Conservation (phyloP, 345 rosid genomes). For the Lumnitzera racemosa region DNA sequence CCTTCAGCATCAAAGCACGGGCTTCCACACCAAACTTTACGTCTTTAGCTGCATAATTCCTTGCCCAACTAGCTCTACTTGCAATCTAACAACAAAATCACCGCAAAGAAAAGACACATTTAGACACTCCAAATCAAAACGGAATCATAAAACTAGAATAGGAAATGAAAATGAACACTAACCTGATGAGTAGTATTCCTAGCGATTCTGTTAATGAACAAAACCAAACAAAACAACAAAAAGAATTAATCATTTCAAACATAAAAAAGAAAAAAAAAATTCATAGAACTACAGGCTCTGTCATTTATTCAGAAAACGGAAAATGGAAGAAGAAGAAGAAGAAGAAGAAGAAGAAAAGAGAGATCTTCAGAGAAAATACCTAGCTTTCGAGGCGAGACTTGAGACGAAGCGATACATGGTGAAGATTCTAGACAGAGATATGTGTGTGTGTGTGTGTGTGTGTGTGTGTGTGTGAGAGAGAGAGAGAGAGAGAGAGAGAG, state of each 20-base stretch:
- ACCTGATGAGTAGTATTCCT: constrained; percentile 56
- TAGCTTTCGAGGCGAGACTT: constrained; percentile 53
- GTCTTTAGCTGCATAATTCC: constrained; percentile 91
- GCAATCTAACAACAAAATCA: constrained; percentile 39
- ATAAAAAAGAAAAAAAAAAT: not conserved
- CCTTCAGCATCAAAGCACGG: constrained; percentile 82
- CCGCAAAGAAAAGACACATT: constrained; percentile 1
- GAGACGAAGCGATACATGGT: constrained; percentile 63
- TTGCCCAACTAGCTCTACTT: constrained; percentile 58
- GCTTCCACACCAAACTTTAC: constrained; percentile 85
- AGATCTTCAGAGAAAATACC: constrained; percentile 20
- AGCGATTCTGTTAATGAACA: constrained; percentile 35
- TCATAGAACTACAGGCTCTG: not conserved
- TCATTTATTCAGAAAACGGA: too few species aligned
- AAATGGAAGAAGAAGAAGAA: not conserved
- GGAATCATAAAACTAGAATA: not conserved
- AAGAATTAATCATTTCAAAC: not conserved
- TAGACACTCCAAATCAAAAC: not conserved
- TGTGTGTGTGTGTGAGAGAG: not conserved
- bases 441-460: not conserved
- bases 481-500: not conserved
- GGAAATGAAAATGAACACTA: constrained; percentile 3
- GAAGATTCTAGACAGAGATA: not conserved
- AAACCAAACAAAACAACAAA: not conserved
- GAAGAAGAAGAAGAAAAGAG: not conserved